Evolutionary conservation across 164 flowering plant genomes (phyloP).

Genomic region (Vitis cinerea): DNA sequence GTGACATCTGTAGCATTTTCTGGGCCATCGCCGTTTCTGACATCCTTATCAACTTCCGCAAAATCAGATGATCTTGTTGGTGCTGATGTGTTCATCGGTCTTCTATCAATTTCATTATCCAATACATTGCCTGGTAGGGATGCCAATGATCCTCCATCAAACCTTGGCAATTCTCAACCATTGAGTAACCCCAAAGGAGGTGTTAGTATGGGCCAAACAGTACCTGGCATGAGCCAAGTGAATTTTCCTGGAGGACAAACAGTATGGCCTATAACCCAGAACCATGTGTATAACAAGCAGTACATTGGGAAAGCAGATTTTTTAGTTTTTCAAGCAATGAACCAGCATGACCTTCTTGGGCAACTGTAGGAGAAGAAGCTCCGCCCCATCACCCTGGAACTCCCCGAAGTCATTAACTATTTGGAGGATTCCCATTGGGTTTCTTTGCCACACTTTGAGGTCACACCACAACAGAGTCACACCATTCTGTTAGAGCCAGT

Average conservation of each 20-base stretch:
- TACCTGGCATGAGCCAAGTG: constrained; percentile 62
- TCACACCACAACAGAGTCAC: constrained; percentile 73
- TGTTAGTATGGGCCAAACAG: constrained; percentile 61
- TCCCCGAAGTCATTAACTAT: constrained; percentile 56
- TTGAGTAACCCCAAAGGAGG: constrained; percentile 60
- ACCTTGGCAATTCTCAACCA: constrained; percentile 62
- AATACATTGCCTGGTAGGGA: constrained; percentile 95
- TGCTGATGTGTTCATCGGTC: constrained; percentile 45
- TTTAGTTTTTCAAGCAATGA: too few species aligned
- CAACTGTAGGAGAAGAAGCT: too few species aligned
- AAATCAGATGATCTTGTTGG: constrained; percentile 33
- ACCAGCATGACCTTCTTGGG: too few species aligned
- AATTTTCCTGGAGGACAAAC: constrained; percentile 64
- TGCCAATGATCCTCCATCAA: constrained; percentile 51
- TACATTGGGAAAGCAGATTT: too few species aligned
- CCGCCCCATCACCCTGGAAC: too few species aligned
- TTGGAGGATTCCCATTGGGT: constrained; percentile 78
- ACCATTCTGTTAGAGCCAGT: constrained; percentile 81
- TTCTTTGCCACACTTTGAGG: constrained; percentile 61
- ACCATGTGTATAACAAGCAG: background rate
- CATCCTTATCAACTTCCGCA: constrained; percentile 50
- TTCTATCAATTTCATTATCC: constrained; percentile 70
- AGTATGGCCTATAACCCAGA: constrained; percentile 70
- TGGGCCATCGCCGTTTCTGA: constrained; percentile 72
- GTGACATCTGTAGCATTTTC: constrained; percentile 88